Conservation (phyloP, 139 green algal species). For the Volvox reticuliferus region DNA sequence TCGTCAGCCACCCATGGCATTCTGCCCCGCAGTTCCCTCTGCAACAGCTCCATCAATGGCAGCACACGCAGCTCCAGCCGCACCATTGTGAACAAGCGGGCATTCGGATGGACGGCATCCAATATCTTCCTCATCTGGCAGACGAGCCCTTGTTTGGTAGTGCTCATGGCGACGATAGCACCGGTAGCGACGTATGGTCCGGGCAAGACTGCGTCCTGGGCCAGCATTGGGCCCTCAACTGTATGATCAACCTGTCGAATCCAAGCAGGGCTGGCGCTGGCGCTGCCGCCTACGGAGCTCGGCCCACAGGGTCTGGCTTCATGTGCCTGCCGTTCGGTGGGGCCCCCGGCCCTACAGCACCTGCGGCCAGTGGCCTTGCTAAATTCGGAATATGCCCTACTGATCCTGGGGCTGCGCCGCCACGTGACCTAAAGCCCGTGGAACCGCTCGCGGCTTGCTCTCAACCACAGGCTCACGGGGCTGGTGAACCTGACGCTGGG, state of each 20-base stretch:
- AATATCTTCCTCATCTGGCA: neutral
- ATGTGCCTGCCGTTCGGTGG: conserved; percentile 16
- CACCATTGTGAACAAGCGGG: neutral
- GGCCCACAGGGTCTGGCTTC: neutral
- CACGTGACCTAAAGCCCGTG: too few relatives aligned
- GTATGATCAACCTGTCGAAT: conserved; percentile 23
- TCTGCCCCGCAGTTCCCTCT: neutral
- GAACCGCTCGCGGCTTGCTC: too few relatives aligned
- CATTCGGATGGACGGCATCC: neutral
- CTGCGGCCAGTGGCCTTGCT: neutral
- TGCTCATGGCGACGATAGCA: neutral
- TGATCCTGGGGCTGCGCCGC: too few relatives aligned
- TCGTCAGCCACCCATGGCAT: neutral
- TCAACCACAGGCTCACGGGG: too few relatives aligned
- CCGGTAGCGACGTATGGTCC: neutral
- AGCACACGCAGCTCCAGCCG: neutral
- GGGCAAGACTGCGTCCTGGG: neutral
- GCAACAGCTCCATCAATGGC: neutral
- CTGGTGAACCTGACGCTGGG: too few relatives aligned
- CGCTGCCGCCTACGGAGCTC: neutral
- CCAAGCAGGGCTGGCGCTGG: neutral
- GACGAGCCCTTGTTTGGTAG: neutral
- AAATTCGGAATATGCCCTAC: too few relatives aligned
- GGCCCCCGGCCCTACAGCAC: too few relatives aligned
- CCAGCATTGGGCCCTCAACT: neutral